Evolutionary conservation across 345 rosid genomes (phyloP).

Genomic region (Eutrema japonicum): DNA sequence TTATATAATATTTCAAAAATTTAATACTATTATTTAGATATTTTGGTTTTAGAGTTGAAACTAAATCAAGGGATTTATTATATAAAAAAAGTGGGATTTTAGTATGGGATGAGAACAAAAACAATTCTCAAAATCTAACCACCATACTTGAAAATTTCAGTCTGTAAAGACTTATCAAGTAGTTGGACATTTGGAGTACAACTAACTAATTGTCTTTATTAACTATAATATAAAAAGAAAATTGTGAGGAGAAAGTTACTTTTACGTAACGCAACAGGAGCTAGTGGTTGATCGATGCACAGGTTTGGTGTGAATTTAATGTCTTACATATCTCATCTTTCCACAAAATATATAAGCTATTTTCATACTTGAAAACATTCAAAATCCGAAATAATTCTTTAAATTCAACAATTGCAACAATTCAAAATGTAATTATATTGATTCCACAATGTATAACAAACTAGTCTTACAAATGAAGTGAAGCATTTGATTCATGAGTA

Average conservation of each 20-base stretch:
- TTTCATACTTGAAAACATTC: neutral
- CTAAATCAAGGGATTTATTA: neutral
- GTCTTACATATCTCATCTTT: constrained; percentile 17
- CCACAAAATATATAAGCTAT: neutral
- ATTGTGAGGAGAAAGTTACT: constrained; percentile 14
- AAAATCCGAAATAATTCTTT: neutral
- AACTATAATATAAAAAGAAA: neutral
- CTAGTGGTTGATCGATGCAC: constrained; percentile 32
- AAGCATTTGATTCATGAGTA: constrained; percentile 18
- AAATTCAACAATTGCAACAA: neutral
- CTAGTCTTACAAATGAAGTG: constrained; percentile 23
- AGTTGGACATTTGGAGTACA: constrained; percentile 26
- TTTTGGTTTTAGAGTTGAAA: neutral
- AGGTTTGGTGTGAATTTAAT: constrained; percentile 40
- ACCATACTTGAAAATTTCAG: constrained; percentile 20
- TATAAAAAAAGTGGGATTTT: neutral
- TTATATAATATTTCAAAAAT: no score
- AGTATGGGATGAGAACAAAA: constrained; percentile 20
- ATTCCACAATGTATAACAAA: neutral
- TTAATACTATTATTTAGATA: no score
- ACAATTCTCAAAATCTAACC: constrained; percentile 29
- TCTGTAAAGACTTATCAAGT: constrained; percentile 27
- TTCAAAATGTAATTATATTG: neutral
- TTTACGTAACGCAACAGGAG: constrained; percentile 38
- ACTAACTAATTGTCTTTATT: neutral